A percentile compares a stretch with the other conserved stretches of the same genome.
phyloP scores from a whole-genome alignment of 2,329 filamentous ascomycete genomes.

The Onygenales sp. region DNA sequence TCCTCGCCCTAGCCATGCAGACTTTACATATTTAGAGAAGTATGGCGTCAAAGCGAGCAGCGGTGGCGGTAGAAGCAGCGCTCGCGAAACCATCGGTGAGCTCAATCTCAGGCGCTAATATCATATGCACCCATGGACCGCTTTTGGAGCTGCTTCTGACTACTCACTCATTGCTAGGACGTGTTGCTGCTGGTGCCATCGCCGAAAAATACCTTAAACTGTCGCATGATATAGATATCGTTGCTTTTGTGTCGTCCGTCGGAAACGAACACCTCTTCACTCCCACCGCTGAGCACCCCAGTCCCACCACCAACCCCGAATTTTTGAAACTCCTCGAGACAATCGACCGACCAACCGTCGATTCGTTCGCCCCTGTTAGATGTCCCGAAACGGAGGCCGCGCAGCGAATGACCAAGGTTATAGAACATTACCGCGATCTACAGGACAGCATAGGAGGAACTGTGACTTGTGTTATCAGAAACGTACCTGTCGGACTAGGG shows the following conservation, averaged over 20 bases:
- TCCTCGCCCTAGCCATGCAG: slow-evolving; percentile 85
- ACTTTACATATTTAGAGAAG: slow-evolving; percentile 96
- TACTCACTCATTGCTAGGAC: slow-evolving; percentile 35
- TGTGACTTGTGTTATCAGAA: slow-evolving; percentile 86
- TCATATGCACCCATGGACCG: neutral
- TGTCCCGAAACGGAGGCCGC: slow-evolving; percentile 63
- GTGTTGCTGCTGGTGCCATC: slow-evolving; percentile 84
- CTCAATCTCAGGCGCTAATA: neutral
- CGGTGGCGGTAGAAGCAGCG: slow-evolving; percentile 81
- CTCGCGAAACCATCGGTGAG: slow-evolving; percentile 84
- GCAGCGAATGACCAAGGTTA: slow-evolving; percentile 65
- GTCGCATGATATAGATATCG: slow-evolving; percentile 79
- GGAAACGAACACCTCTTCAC: slow-evolving; percentile 71
- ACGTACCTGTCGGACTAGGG: slow-evolving; percentile 74
- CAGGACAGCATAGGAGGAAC: slow-evolving; percentile 90
- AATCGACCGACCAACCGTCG: slow-evolving; percentile 63
- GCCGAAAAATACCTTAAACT: slow-evolving; percentile 83
- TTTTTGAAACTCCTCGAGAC: slow-evolving; percentile 66
- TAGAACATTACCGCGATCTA: slow-evolving; percentile 66
- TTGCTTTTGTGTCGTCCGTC: slow-evolving; percentile 80
- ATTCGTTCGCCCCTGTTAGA: slow-evolving; percentile 74
- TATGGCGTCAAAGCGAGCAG: slow-evolving; percentile 89
- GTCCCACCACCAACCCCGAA: slow-evolving; percentile 62
- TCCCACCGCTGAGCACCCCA: slow-evolving; percentile 57
- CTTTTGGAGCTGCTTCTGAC: neutral